Evolutionary conservation across 2,329 filamentous ascomycete genomes (phyloP), one percentile per base, ranked within the genome.

Genomic region (Rugonectria rugulosa): DNA sequence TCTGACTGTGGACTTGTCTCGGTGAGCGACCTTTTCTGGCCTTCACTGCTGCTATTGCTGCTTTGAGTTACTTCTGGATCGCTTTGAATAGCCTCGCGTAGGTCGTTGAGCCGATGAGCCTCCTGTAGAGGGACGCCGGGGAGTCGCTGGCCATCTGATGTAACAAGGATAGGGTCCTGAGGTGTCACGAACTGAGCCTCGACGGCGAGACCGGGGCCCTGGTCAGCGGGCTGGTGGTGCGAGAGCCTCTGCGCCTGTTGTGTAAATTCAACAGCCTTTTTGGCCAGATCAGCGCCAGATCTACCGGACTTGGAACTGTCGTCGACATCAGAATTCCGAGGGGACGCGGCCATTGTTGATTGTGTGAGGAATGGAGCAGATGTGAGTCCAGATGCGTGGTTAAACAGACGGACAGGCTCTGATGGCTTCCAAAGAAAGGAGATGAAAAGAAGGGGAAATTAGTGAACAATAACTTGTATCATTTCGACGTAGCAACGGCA

Each of bases 131-230:
- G 89, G 2, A 92, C 86, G 1, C 83, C 82, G 0, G 90, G 89
- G 6, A 92, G 71, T 32, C 88, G 78, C 41, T 82, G 80, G 24
- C 88, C 89, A 68, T 88, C 83, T 12, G 82, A 81, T 1, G 88
- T 91, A 48, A 87, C 77, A 40, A 93, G 84, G 14, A 92, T 84
- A 1, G 89, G 84, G 69, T 93, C 89, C 43, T 88, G 84, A 0
- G 88, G 82, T 1, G 90, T 93, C 26, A 88, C 75, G 57, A 82
- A 86, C n/a, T 74, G 81, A 24, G 88, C 88, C 67, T 88, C 79
- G 43, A 87, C 75, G 2, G 88, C 87, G 12, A 85, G 79, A 5
- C 45, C 74, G 54, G 43, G 67, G 54, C 64, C 71, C 34, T 57
- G 62, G 31, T 67, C 60, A 11, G 68, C 52, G 2, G 68, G 67